A percentile compares a stretch with the other conserved stretches of the same genome.
Conservation (phyloP, 495 filamentous ascomycete genomes). For the Lasiosphaeria ovina region DNA sequence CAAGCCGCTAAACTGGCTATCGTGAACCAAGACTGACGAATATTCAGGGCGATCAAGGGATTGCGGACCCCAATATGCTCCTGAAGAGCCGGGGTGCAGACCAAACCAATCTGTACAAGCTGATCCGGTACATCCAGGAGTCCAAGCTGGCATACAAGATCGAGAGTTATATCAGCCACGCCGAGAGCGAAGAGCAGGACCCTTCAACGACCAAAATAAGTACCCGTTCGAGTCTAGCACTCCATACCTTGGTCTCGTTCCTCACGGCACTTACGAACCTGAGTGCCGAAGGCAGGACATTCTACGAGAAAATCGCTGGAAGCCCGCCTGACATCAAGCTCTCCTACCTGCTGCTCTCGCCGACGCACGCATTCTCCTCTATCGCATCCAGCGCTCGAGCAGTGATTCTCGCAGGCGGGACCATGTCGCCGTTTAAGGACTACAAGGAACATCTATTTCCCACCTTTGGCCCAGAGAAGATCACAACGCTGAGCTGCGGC, state of each 20-base stretch:
- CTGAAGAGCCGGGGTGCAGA: slow-evolving; percentile 85
- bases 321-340: slow-evolving; percentile 55
- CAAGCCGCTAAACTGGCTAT: neutral
- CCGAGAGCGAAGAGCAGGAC: slow-evolving; percentile 52
- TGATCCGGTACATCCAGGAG: slow-evolving; percentile 82
- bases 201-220: slow-evolving; percentile 24
- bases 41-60: slow-evolving; percentile 50
- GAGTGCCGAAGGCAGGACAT: slow-evolving; percentile 82
- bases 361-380: slow-evolving; percentile 84
- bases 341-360: slow-evolving; percentile 90
- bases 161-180: slow-evolving; percentile 74
- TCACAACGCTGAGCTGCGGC: slow-evolving; percentile 84
- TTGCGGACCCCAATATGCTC: slow-evolving; percentile 62
- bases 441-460: slow-evolving; percentile 84
- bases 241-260: slow-evolving; percentile 83
- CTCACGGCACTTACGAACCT: slow-evolving; percentile 82
- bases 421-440: slow-evolving; percentile 95
- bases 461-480: slow-evolving; percentile 58
- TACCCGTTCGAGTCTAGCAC: slow-evolving; percentile 59
- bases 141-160: slow-evolving; percentile 94
- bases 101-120: slow-evolving; percentile 89
- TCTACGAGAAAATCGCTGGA: slow-evolving; percentile 58
- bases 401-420: slow-evolving; percentile 90
- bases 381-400: slow-evolving; percentile 84
- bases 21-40: neutral